Conservation (phyloP, 257 asterid species). For the Sherardia arvensis region DNA sequence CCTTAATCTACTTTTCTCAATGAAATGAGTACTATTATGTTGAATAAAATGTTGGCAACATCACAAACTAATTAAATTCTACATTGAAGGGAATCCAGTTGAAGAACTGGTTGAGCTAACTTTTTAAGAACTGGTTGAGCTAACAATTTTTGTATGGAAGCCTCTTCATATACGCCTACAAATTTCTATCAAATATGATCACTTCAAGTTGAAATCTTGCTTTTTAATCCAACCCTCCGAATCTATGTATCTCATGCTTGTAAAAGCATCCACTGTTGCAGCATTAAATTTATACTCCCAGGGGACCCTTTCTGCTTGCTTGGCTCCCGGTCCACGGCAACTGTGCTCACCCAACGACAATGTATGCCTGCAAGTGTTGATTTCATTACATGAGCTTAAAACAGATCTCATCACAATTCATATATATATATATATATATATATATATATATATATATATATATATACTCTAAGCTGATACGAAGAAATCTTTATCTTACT, state of each 20-base stretch:
- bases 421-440: no score
- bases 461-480: no score
- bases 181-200: not conserved
- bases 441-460: no score
- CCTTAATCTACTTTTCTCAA: no score
- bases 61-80: not conserved
- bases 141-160: not conserved
- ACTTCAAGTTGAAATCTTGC: not conserved
- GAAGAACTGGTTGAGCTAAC: not conserved
- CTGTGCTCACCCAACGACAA: constrained; percentile 48
- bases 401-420: not conserved
- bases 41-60: no score
- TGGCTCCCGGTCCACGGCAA: constrained; percentile 51
- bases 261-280: constrained; percentile 15
- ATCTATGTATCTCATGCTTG: constrained; percentile 43
- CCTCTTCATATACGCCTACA: not conserved
- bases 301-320: constrained; percentile 33
- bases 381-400: not conserved
- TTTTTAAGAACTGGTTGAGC: not conserved
- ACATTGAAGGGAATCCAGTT: not conserved
- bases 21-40: no score
- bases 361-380: constrained; percentile 24
- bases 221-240: constrained; percentile 46
- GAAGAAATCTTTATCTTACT: constrained; percentile 27
- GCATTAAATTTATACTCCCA: constrained; percentile 40